Evolutionary conservation across 176 grass and related monocot genomes (phyloP).

Genomic region (Carex pumila): DNA sequence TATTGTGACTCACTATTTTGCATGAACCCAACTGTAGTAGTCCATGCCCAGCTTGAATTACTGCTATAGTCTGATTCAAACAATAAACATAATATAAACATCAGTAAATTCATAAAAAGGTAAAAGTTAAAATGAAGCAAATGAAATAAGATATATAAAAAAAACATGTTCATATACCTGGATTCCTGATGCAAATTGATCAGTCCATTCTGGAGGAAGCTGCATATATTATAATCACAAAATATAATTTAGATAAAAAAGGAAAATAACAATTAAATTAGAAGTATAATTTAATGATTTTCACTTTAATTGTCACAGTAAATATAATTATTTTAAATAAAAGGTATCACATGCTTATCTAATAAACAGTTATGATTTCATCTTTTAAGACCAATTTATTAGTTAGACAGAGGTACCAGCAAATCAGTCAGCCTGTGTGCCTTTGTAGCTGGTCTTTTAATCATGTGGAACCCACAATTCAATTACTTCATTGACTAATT

Average conservation of each 20-base stretch:
- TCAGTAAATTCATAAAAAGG: not conserved
- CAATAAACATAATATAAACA: not conserved
- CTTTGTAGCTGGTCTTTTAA: not conserved
- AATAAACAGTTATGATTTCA: too few species aligned
- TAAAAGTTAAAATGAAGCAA: not conserved
- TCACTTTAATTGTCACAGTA: too few species aligned
- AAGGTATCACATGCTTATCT: too few species aligned
- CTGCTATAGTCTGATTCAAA: constrained; percentile 72
- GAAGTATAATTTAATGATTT: not conserved
- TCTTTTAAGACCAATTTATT: not conserved
- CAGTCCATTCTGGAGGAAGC: constrained; percentile 98
- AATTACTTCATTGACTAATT: not conserved
- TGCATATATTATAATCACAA: constrained; percentile 43
- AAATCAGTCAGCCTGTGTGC: not conserved
- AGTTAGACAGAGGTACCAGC: not conserved
- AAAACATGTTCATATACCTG: constrained; percentile 35
- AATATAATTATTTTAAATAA: too few species aligned
- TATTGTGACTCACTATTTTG: constrained; percentile 74
- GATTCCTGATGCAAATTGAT: constrained; percentile 95
- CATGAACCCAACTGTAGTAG: constrained; percentile 92
- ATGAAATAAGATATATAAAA: not conserved
- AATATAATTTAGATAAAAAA: not conserved
- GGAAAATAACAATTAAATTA: too few species aligned
- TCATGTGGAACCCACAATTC: not conserved
- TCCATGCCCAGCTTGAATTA: constrained; percentile 98